A percentile compares a stretch with the other conserved stretches of the same genome.
phyloP scores from a whole-genome alignment of 371 early-diverging fungal genomes.

The Lichtheimia corymbifera region DNA sequence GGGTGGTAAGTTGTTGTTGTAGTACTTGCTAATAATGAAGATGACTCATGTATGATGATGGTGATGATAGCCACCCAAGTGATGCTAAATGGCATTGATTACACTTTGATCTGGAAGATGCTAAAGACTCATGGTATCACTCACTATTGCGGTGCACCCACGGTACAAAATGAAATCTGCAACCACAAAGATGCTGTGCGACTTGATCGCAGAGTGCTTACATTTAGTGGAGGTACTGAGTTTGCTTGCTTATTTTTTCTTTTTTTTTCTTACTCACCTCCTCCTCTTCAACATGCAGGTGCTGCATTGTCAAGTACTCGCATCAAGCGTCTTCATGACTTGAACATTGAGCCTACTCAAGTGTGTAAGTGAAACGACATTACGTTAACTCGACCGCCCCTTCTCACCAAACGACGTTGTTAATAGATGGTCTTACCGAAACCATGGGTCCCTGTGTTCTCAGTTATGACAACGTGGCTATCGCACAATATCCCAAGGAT shows the following conservation, averaged over 20 bases:
- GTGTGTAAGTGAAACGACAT: slow-evolving; percentile 27
- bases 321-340: slow-evolving; percentile 46
- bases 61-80: slow-evolving; percentile 40
- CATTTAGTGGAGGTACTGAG: slow-evolving; percentile 52
- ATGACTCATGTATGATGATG: neutral
- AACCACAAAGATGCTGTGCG: slow-evolving; percentile 52
- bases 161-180: slow-evolving; percentile 66
- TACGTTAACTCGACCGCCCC: too few relatives aligned
- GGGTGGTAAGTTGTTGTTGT: slow-evolving; percentile 44
- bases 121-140: slow-evolving; percentile 55
- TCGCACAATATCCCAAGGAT: slow-evolving; percentile 33
- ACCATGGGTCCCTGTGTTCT: slow-evolving; percentile 58
- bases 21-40: neutral
- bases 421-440: slow-evolving; percentile 64
- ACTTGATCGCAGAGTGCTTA: slow-evolving; percentile 44
- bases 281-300: slow-evolving; percentile 19
- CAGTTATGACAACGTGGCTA: slow-evolving; percentile 34
- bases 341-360: slow-evolving; percentile 61
- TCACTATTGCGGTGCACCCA: slow-evolving; percentile 70
- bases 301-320: slow-evolving; percentile 62
- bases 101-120: slow-evolving; percentile 59
- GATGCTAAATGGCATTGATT: slow-evolving; percentile 64
- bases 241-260: neutral
- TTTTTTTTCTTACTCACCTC: neutral
- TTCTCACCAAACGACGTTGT: too few relatives aligned